A percentile compares a stretch with the other conserved stretches of the same genome.
Evolutionary conservation across 345 rosid genomes (phyloP).

Genomic region (Atalantia buxifolia): DNA sequence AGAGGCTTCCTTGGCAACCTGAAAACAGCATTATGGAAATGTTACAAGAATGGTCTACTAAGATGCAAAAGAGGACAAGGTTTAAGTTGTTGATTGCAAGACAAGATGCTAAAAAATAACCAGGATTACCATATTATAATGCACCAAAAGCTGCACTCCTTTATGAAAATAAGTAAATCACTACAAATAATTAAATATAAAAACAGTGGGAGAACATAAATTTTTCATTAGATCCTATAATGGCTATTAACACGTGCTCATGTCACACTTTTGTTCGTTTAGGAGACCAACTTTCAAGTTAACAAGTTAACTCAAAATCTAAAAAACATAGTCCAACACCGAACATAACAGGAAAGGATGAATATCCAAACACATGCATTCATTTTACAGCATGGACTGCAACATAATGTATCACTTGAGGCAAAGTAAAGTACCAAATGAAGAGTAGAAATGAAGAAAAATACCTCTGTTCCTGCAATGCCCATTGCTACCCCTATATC

Average conservation of each 20-base stretch:
- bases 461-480: slow-evolving; percentile 92
- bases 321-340: not conserved
- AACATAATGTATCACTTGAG: not conserved
- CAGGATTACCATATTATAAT: not conserved
- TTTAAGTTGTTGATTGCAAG: not conserved
- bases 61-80: not conserved
- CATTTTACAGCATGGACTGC: not conserved
- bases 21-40: slow-evolving; percentile 1
- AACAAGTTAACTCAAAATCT: not conserved
- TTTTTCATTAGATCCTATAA: not conserved
- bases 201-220: not conserved
- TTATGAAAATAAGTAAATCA: not conserved
- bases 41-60: not conserved
- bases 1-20: slow-evolving; percentile 99
- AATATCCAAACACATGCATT: not conserved
- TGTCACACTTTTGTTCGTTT: not conserved
- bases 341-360: not conserved
- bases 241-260: not conserved
- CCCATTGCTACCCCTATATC: slow-evolving; percentile 99
- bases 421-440: not conserved
- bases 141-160: not conserved
- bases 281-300: not conserved
- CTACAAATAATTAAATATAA: not conserved
- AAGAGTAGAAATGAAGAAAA: not conserved
- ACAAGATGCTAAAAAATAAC: not conserved